Evolutionary conservation across 2,329 filamentous ascomycete genomes (phyloP), one percentile per base, ranked within the genome.

Genomic region (Helotiales sp.): DNA sequence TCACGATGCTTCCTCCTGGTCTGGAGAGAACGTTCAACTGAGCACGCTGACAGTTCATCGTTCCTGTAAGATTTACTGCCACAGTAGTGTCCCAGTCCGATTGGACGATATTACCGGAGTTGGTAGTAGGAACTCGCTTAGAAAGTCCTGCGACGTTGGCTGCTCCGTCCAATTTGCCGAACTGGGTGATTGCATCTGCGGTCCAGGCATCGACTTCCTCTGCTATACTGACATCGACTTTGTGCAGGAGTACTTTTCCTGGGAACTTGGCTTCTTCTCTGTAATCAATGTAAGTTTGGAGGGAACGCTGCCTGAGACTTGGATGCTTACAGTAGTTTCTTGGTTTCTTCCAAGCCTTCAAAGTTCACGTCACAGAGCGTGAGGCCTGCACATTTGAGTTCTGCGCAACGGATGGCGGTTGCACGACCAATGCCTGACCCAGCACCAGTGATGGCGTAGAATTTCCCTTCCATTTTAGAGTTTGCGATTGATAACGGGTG

Each of bases 11-110:
- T 0, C 69, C 68, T 0, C 27, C 59, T 25, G 71, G 64, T 13
- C 62, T 63, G 12, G 70, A 69, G 46, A 82, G 73, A 42, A 76
- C 73, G 2, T 65, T 66, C 2, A 73, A 55, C 47, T 75, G 67
- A 8, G 71, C 71, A 24, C 70, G 64, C 50, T 74, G 34, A 50
- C 72, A 75, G 25, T 73, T 67, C 57, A 73, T 62, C 22, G 73
- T 29, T 6, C 73, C 72, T 5, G 65, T 67, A 10, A 70, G 56
- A 38, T 74, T 74, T 13, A 74, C 69, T 6, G 63, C 64, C 15
- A 73, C 58, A 7, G 73, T 64, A 34, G 70, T 69, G 17, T 73
- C 69, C 69, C 71, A 74, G 34, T 75, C 71, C 3, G 66, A 66
- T 52, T 70, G 61, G 34, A 67, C 57, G 50, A 65, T 55, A 12